A percentile compares a stretch with the other conserved stretches of the same genome.
Conservation (phyloP, 2,329 filamentous ascomycete species). For the Penicillium sp. region DNA sequence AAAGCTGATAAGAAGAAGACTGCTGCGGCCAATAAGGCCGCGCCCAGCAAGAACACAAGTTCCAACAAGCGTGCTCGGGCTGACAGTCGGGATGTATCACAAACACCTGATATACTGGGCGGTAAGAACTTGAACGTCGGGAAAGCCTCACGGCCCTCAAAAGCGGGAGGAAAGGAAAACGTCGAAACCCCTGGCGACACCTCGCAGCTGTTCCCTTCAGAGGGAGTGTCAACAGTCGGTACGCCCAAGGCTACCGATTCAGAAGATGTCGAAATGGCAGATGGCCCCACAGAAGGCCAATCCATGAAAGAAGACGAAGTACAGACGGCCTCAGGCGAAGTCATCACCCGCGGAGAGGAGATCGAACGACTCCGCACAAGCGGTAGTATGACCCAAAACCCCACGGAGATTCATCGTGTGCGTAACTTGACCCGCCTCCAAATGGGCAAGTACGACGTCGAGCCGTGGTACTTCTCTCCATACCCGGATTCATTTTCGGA, state of each 20-base stretch:
- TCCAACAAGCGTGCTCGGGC: conserved; percentile 54
- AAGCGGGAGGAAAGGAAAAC: conserved; percentile 64
- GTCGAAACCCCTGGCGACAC: conserved; percentile 40
- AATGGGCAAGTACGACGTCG: conserved; percentile 88
- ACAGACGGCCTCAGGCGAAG: conserved; percentile 32
- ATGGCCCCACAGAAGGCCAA: conserved; percentile 33
- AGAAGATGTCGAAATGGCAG: conserved; percentile 48
- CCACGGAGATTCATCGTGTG: conserved; percentile 92
- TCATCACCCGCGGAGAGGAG: conserved; percentile 74
- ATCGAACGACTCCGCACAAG: conserved; percentile 94
- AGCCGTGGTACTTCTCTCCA: conserved; percentile 98
- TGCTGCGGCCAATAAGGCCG: conserved; percentile 53
- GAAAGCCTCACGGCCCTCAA: conserved; percentile 52
- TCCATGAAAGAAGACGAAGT: conserved; percentile 42
- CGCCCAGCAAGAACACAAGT: conserved; percentile 57
- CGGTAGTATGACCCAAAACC: conserved; percentile 98
- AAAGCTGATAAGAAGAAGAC: conserved; percentile 87
- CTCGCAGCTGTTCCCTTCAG: conserved; percentile 35
- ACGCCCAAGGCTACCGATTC: conserved; percentile 41
- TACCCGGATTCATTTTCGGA: conserved; percentile 89
- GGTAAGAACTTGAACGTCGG: conserved; percentile 52
- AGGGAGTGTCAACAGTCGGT: conserved; percentile 39
- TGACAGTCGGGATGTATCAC: conserved; percentile 57
- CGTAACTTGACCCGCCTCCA: conserved; percentile 92
- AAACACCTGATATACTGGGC: conserved; percentile 55